Conservation (phyloP, 108 stramenopile species). For the Skeletonema costatum region DNA sequence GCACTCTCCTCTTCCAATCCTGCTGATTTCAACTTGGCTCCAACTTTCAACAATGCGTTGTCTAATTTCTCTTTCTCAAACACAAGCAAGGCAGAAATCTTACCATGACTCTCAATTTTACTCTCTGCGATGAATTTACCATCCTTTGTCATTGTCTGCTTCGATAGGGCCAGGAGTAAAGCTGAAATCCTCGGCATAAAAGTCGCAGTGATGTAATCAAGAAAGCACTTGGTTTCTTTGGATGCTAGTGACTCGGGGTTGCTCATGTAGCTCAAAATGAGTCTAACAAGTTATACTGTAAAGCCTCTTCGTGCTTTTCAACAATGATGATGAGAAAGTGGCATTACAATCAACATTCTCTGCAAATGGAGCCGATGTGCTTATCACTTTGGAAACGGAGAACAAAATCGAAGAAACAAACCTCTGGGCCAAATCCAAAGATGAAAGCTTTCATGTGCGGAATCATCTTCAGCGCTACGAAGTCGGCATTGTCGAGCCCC, state of each 20-base stretch:
- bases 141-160: conserved; percentile 32
- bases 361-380: conserved; percentile 38
- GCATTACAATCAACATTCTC: conserved; percentile 32
- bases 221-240: conserved; percentile 20
- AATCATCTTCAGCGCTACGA: conserved; percentile 37
- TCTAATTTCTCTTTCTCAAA: conserved; percentile 53
- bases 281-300: conserved; percentile 32
- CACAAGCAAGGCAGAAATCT: conserved; percentile 37
- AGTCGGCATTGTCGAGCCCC: conserved; percentile 44
- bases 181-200: conserved; percentile 30
- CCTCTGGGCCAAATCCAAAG: conserved; percentile 26
- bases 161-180: conserved; percentile 32
- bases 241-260: conserved; percentile 26
- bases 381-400: conserved; percentile 32
- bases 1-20: conserved; percentile 34
- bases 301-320: conserved; percentile 44
- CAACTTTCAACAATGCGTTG: conserved; percentile 43
- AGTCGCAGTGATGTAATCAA: conserved; percentile 26
- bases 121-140: conserved; percentile 48
- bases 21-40: conserved; percentile 27
- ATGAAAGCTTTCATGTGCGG: conserved; percentile 24
- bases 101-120: conserved; percentile 50
- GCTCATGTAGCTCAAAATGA: conserved; percentile 27
- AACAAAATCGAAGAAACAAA: conserved; percentile 29
- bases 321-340: conserved; percentile 36